Base-by-base conservation (phyloP, 345 rosid species). In the Aethionema arabicum region DNA sequence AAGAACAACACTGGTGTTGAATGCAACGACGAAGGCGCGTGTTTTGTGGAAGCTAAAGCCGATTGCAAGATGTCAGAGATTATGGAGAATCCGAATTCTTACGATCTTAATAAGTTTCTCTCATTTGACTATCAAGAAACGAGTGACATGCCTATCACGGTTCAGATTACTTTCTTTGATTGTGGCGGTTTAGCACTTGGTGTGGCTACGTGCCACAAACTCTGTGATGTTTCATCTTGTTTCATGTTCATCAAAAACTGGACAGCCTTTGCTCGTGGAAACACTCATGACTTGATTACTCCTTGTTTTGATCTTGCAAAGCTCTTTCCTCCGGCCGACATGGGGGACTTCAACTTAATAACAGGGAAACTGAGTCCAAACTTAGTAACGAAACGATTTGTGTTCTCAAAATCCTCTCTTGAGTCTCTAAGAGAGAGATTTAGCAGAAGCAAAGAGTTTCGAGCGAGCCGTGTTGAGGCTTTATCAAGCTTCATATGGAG, bases 71-170 rank as follows among this genome's bases (percentile, higher is more conserved):
- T n/a, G n/a, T n/a, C n/a, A n/a, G n/a, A 53, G 8, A 64, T 69
- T 54, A 59, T 74, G 3, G 44, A 52, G 29, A 11, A 57, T 11
- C 71, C 71, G 1, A 61, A 69, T 16, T 54, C 60, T 11, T 52
- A 48, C 10, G 55, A 68, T 4, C 41, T 69, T n/a, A 55, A 56
- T 11, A 43, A 74, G n/a, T 29, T 64, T 30, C 70, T 64, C 12
- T 74, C 74, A 6, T 63, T 64, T 11, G 32, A 64, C 10, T 37
- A 27, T 38, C 56, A 65, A 10, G 70, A 65, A 65, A 31, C 6
- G n/a, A 65, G 63, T 55, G 48, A 65, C 55, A 47, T 65, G 47
- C 55, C 56, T 46, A 47, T 65, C 63, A 65, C 30, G 70, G 36
- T 30, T 27, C 63, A 65, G 48, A 11, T 65, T n/a, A 65, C 70